Evolutionary conservation across 169 alveolate species (phyloP).

Genomic region (Plasmodium adleri): DNA sequence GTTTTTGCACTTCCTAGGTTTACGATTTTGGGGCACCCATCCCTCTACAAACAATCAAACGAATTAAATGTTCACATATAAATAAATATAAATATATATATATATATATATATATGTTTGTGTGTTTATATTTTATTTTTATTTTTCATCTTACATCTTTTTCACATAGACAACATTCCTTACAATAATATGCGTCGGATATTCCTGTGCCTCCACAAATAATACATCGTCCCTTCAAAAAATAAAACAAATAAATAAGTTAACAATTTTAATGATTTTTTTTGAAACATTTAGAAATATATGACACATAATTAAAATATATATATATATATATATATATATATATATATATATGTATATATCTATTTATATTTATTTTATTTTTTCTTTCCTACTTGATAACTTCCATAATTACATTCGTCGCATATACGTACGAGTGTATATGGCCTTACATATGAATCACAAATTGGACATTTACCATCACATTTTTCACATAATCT

Average conservation of each 20-base stretch:
- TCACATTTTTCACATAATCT: slow-evolving; percentile 98
- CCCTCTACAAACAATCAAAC: slow-evolving; percentile 85
- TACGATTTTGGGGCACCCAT: slow-evolving; percentile 99
- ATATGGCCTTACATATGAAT: slow-evolving; percentile 98
- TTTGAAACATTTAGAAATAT: too few species aligned
- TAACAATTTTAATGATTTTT: too few species aligned
- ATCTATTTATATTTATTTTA: not conserved
- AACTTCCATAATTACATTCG: slow-evolving; percentile 98
- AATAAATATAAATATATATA: not conserved
- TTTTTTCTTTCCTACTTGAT: slow-evolving; percentile 83
- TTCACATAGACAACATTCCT: slow-evolving; percentile 97
- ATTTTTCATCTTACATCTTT: slow-evolving; percentile 91
- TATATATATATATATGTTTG: not conserved
- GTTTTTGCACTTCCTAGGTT: slow-evolving; percentile 98
- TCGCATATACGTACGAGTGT: slow-evolving; percentile 98
- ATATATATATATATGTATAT: not conserved
- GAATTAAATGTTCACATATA: too few species aligned
- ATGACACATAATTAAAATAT: not conserved
- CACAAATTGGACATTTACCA: slow-evolving; percentile 99
- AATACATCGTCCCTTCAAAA: slow-evolving; percentile 97
- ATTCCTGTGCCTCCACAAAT: slow-evolving; percentile 99
- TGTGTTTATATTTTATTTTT: not conserved
- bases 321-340: not conserved
- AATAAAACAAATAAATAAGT: not conserved
- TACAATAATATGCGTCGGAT: slow-evolving; percentile 99